Percentiles rank a stretch among this genome's conserved stretches.
Evolutionary conservation across 805 yeast species (phyloP).

Genomic region (Saccharomycopsis fibuligera): DNA sequence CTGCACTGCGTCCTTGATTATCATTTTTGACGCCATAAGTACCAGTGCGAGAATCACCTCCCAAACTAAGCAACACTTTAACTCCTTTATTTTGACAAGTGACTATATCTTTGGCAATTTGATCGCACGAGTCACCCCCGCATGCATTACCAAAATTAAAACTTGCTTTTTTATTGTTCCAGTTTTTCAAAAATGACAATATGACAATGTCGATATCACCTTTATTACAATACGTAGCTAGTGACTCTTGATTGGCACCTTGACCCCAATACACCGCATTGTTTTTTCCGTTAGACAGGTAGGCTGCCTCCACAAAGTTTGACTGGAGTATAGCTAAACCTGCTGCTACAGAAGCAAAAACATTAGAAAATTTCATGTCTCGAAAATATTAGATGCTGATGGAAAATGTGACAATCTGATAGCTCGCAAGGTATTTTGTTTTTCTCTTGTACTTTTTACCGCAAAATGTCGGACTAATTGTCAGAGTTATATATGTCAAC

Average conservation of each 20-base stretch:
- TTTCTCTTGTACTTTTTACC: too few species aligned
- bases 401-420: too few species aligned
- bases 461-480: too few species aligned
- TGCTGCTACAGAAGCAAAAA: too few species aligned
- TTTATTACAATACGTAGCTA: constrained; percentile 46
- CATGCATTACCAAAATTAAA: constrained; percentile 44
- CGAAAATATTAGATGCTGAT: too few species aligned
- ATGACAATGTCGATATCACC: constrained; percentile 41
- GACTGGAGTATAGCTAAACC: neutral
- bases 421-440: too few species aligned
- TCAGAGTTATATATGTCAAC: too few species aligned
- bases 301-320: constrained; percentile 10
- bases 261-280: constrained; percentile 74
- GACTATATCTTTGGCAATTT: constrained; percentile 59
- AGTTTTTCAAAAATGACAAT: constrained; percentile 23
- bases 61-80: constrained; percentile 66
- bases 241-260: constrained; percentile 38
- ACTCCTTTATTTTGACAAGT: constrained; percentile 77
- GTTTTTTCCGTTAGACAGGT: constrained; percentile 30
- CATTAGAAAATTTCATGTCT: too few species aligned
- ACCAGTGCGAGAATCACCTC: constrained; percentile 54
- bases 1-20: constrained; percentile 62
- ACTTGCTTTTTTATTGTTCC: constrained; percentile 23
- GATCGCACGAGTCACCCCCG: constrained; percentile 26
- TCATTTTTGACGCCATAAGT: constrained; percentile 83